Base-by-base conservation (phyloP, 1,284 basidiomycete species). In the Sporisorium scitamineum region DNA sequence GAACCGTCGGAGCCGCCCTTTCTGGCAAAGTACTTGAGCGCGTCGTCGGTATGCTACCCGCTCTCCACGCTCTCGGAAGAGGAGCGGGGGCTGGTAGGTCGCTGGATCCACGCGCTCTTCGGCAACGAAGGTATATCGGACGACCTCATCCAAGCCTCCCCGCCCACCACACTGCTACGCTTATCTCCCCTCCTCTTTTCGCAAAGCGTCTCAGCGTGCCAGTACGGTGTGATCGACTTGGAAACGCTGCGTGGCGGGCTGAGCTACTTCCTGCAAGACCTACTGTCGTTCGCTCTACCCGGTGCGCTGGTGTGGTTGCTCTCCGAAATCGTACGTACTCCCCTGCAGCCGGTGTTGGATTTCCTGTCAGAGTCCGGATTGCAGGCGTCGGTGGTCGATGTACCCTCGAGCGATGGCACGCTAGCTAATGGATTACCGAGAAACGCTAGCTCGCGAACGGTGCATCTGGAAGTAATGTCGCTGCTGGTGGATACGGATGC, bases 221-320 rank as follows among this genome's bases (percentile, higher is more conserved):
- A 85, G 9, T 70, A 83, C 0, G 87, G 87, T 24, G 80, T 87
- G 14, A 87, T 89, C 54, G 88, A 88, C 65, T 74, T 86, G 7
- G 88, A 89, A 48, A 87, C 86, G 10, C 85, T 89, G 3, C 85
- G 87, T 34, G 85, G 86, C 24, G 88, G 88, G 1, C 80, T 89
- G 18, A 87, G 87, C 9, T 89, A 88, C 82, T 89, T 89, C 66
- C 84, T 87, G 2, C 88, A 89, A 70, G 87, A 88, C 20, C 79
- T 89, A 1, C 80, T 89, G 5, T 87, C 86, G 71, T 89, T 88
- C 85, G 87, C 87, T 11, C 76, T 88, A n/a, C 87, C 87, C 2
- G 87, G 87, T 0, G 87, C 88, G 13, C 74, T 89, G 37, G 34
- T 50, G 7, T 81, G 81, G 80, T 47, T 83, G 5, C 54, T 80